These are phyloP conservation scores for Mycena latifolia DNA, from an alignment of 768 basidiomycete genomes.

Conservation along the genomic window DNA sequence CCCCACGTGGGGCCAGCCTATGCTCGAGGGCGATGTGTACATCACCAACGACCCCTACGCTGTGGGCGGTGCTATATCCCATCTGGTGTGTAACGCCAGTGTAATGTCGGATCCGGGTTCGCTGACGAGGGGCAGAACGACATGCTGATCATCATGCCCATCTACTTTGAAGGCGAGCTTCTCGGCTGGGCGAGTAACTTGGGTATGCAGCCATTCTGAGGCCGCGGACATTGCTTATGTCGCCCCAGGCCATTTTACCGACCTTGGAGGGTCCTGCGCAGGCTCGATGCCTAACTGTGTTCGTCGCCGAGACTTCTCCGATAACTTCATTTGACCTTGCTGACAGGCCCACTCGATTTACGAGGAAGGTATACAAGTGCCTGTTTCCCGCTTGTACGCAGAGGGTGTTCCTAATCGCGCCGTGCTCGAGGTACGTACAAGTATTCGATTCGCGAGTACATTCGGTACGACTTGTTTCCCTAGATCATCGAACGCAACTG, in stretches of 20 bases:
- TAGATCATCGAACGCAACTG: conserved; percentile 27
- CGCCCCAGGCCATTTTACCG: conserved; percentile 6
- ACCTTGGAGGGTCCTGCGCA: conserved; percentile 1
- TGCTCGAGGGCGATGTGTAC: conserved; percentile 22
- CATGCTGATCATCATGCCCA: conserved; percentile 31
- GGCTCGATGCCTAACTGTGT: not conserved
- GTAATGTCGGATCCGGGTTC: not conserved
- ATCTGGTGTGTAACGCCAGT: not conserved
- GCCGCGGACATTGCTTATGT: conserved; percentile 7
- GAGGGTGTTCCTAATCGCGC: not conserved
- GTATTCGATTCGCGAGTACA: not conserved
- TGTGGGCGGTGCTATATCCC: conserved; percentile 26
- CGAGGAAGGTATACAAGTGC: conserved; percentile 32
- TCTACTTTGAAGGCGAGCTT: conserved; percentile 28
- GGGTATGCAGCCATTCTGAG: conserved; percentile 16
- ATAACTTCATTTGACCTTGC: not conserved
- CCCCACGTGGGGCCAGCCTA: conserved; percentile 21
- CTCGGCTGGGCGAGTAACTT: conserved; percentile 27
- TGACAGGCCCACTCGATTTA: conserved; percentile 21
- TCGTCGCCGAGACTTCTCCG: not conserved
- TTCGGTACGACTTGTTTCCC: not conserved
- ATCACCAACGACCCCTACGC: conserved; percentile 31
- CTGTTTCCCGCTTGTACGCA: not conserved
- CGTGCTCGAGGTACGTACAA: not conserved
- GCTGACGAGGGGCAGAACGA: conserved; percentile 6